Conservation (phyloP, 2,329 filamentous ascomycete species). For the Colletotrichum nymphaeae region DNA sequence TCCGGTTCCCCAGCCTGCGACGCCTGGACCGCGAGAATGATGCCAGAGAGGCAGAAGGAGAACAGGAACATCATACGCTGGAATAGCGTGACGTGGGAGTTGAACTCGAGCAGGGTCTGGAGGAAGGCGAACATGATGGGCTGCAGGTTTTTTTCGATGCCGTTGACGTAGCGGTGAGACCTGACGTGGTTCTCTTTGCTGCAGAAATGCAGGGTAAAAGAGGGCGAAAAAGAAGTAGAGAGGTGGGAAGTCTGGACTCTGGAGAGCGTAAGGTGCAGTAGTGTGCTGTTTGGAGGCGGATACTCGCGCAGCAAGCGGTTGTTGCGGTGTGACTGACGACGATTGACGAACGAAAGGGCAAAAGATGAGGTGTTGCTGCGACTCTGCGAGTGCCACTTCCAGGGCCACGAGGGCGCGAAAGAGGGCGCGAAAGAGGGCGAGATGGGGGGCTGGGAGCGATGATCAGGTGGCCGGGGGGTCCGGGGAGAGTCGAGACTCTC, state of each 20-base stretch:
- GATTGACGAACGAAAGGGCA: neutral
- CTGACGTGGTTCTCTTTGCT: neutral
- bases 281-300: slow-evolving; percentile 5
- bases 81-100: slow-evolving; percentile 31
- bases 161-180: slow-evolving; percentile 8
- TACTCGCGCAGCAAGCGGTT: slow-evolving; percentile 6
- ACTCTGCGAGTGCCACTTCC: neutral
- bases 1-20: slow-evolving; percentile 36
- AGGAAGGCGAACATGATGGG: slow-evolving; percentile 22
- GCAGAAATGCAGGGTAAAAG: neutral
- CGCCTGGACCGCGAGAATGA: slow-evolving; percentile 38
- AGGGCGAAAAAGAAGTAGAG: neutral
- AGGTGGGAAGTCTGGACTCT: neutral
- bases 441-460: neutral
- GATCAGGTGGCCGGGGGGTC: neutral
- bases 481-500: neutral
- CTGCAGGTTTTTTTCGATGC: neutral
- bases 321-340: slow-evolving; percentile 17
- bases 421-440: neutral
- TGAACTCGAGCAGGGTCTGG: slow-evolving; percentile 28
- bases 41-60: slow-evolving; percentile 36
- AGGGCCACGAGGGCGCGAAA: slow-evolving; percentile 5
- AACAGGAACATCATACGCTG: slow-evolving; percentile 38
- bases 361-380: neutral
- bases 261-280: slow-evolving; percentile 4